Percentiles rank a stretch among this genome's conserved stretches.
Conservation (phyloP, 345 rosid genomes). For the Salix arbutifolia region DNA sequence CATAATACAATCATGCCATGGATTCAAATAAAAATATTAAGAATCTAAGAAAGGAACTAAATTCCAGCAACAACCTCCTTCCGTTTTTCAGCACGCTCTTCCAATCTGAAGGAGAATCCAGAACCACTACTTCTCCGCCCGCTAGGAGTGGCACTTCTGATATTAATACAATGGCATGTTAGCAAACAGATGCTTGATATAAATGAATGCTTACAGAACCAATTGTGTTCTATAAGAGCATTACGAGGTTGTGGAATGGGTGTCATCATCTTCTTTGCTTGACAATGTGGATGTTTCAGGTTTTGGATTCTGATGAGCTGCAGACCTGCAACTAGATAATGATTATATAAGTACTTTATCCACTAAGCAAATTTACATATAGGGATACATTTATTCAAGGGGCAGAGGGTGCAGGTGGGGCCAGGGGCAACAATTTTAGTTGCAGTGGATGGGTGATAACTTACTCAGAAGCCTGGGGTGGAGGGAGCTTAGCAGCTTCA, state of each 20-base stretch:
- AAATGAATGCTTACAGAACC: not conserved
- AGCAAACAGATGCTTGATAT: not conserved
- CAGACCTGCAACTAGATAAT: conserved; percentile 43
- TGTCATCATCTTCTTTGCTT: conserved; percentile 75
- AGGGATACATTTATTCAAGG: not conserved
- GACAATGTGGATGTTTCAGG: conserved; percentile 29
- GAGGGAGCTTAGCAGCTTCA: conserved; percentile 30
- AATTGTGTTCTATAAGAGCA: conserved; percentile 16
- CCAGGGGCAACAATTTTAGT: not conserved
- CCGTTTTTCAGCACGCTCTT: conserved; percentile 33
- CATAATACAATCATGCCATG: not conserved
- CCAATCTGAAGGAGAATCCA: conserved; percentile 31
- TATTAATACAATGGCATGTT: not conserved
- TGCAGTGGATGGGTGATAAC: conserved; percentile 23
- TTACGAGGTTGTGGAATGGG: conserved; percentile 80
- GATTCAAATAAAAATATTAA: conserved; percentile 4
- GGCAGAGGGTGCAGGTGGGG: not conserved
- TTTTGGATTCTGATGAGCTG: conserved; percentile 43
- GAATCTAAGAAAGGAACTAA: not conserved
- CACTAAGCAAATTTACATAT: not conserved
- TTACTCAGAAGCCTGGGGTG: conserved; percentile 43
- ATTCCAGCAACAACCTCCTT: conserved; percentile 27
- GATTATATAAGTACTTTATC: not conserved
- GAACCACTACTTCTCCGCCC: conserved; percentile 46
- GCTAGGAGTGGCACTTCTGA: conserved; percentile 59